Percentiles rank a stretch among this genome's conserved stretches.
Evolutionary conservation across 345 rosid species (phyloP).

Genomic region (Hibiscus tridactylites): DNA sequence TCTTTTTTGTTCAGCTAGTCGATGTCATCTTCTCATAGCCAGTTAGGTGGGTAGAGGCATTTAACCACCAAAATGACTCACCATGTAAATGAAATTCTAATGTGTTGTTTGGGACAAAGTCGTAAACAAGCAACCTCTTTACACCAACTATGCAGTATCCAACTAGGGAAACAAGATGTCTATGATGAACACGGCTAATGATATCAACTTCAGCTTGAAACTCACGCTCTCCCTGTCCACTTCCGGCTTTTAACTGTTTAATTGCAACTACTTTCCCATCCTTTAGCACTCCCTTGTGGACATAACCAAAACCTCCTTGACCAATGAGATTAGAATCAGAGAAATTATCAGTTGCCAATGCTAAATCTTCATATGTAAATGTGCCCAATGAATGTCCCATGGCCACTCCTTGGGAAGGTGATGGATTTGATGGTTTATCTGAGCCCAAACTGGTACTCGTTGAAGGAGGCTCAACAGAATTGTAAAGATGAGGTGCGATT

Average conservation of each 20-base stretch:
- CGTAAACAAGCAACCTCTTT: constrained; percentile 65
- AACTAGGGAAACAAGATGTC: constrained; percentile 58
- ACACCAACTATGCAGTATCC: constrained; percentile 58
- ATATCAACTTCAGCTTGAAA: constrained; percentile 62
- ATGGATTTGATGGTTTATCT: constrained; percentile 25
- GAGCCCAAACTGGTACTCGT: constrained; percentile 33
- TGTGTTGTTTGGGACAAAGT: constrained; percentile 62
- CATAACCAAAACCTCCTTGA: constrained; percentile 79
- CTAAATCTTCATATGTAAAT: constrained; percentile 46
- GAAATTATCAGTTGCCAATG: constrained; percentile 46
- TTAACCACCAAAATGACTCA: constrained; percentile 22
- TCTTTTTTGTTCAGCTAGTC: neutral
- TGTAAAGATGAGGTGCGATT: constrained; percentile 6
- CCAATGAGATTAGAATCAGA: constrained; percentile 46
- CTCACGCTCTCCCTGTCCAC: constrained; percentile 63
- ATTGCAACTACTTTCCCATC: constrained; percentile 56
- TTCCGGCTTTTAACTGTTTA: constrained; percentile 62
- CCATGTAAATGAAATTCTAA: constrained; percentile 67
- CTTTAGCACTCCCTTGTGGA: constrained; percentile 53
- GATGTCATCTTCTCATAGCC: neutral
- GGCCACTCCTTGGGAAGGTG: constrained; percentile 30
- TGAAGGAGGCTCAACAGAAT: constrained; percentile 17
- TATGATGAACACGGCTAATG: constrained; percentile 58
- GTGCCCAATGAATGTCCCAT: constrained; percentile 39
- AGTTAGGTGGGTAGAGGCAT: neutral